phyloP scores from a whole-genome alignment of 1,284 basidiomycete genomes.

The Sporisorium iseilematis-ciliati region DNA sequence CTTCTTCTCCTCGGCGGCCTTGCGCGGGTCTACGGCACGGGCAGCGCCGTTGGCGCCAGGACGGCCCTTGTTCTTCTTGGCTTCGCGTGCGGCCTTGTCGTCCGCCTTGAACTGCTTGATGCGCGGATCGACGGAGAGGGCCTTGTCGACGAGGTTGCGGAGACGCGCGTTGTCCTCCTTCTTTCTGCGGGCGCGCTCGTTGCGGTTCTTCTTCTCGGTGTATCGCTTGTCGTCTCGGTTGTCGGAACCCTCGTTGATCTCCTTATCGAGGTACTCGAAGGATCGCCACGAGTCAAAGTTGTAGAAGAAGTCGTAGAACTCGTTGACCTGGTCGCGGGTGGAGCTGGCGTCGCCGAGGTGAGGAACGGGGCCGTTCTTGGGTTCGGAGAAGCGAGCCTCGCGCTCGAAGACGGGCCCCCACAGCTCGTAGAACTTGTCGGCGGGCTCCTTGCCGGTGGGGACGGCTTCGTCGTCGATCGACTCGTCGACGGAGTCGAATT shows the following conservation, averaged over 20 bases:
- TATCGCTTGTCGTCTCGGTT: constrained; percentile 98
- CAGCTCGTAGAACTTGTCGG: constrained; percentile 76
- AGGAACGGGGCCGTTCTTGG: constrained; percentile 84
- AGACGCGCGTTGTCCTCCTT: constrained; percentile 96
- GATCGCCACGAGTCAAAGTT: constrained; percentile 99
- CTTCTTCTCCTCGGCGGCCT: constrained; percentile 71
- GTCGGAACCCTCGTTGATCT: constrained; percentile 96
- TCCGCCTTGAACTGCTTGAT: constrained; percentile 98
- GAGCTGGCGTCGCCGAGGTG: constrained; percentile 80
- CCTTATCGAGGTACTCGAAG: constrained; percentile 99
- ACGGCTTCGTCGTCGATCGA: constrained; percentile 78
- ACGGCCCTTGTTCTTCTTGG: constrained; percentile 82
- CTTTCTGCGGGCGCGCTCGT: constrained; percentile 93
- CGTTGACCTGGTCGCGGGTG: constrained; percentile 85
- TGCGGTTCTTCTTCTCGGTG: constrained; percentile 99
- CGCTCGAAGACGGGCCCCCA: constrained; percentile 87
- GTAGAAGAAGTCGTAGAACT: constrained; percentile 99
- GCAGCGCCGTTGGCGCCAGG: constrained; percentile 68
- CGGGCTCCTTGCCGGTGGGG: constrained; percentile 70
- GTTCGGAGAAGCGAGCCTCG: constrained; percentile 86
- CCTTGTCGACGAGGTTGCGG: constrained; percentile 86
- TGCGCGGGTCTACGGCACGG: constrained; percentile 37
- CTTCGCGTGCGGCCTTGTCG: constrained; percentile 93
- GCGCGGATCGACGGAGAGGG: constrained; percentile 87
- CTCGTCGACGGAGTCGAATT: constrained; percentile 97